These are phyloP conservation scores for Alternaria sp. DNA, from an alignment of 2,329 filamentous ascomycete species.

Conservation along the genomic window DNA sequence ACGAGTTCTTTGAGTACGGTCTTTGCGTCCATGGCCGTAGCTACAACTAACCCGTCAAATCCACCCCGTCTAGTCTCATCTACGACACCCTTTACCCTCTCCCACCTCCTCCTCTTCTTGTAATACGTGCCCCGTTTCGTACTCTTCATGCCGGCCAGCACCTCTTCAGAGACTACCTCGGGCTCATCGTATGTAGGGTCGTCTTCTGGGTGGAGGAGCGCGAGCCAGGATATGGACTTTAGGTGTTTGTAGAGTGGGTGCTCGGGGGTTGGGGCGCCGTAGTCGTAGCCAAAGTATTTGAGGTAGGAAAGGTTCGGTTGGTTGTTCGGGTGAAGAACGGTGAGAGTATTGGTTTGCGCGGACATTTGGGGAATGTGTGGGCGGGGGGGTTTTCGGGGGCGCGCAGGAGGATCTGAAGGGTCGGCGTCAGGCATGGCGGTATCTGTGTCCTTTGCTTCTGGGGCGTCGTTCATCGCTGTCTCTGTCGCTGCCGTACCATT, in stretches of 20 bases:
- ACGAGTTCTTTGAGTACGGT: conserved; percentile 78
- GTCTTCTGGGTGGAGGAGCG: conserved; percentile 78
- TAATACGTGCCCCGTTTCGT: conserved; percentile 86
- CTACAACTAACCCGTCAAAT: conserved; percentile 85
- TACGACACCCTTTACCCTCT: conserved; percentile 74
- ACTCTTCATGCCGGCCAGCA: conserved; percentile 76
- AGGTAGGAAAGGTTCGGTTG: conserved; percentile 89
- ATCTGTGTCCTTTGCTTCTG: neutral
- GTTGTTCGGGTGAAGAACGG: conserved; percentile 80
- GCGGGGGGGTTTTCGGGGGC: conserved; percentile 39
- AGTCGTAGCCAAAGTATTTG: conserved; percentile 88
- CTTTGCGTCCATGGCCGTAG: conserved; percentile 81
- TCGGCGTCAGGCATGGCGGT: conserved; percentile 18
- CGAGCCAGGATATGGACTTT: conserved; percentile 88
- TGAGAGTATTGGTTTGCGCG: conserved; percentile 77
- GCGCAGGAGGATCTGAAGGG: conserved; percentile 33
- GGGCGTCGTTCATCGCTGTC: neutral
- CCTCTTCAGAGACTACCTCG: conserved; percentile 65
- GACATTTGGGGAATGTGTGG: conserved; percentile 65
- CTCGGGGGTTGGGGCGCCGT: conserved; percentile 65
- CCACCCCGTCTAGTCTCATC: conserved; percentile 77
- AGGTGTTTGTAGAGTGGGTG: conserved; percentile 87
- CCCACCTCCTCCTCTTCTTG: conserved; percentile 87
- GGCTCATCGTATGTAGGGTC: conserved; percentile 81
- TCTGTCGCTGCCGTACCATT: conserved; percentile 5